Evolutionary conservation across 1,284 basidiomycete genomes (phyloP).

Genomic region (Rhodofomes roseus): DNA sequence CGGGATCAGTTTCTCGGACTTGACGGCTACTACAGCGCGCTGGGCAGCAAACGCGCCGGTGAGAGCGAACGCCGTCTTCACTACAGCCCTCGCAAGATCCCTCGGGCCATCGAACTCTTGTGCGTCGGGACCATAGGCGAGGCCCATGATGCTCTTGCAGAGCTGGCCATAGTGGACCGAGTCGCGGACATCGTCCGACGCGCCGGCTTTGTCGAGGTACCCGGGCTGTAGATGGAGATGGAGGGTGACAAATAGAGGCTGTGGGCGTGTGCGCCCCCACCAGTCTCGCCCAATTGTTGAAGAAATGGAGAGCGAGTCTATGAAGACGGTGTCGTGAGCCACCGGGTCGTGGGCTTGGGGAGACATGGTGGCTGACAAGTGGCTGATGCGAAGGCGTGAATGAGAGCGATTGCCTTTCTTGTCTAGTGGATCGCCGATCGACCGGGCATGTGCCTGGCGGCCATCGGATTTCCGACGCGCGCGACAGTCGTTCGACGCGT

Average conservation of each 20-base stretch:
- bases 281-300: slow-evolving; percentile 42
- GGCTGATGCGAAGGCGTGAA: too few relatives aligned
- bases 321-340: slow-evolving; percentile 35
- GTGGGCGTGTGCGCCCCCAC: slow-evolving; percentile 41
- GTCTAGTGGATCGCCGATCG: not conserved
- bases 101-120: slow-evolving; percentile 21
- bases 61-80: slow-evolving; percentile 31
- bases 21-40: slow-evolving; percentile 3
- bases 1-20: slow-evolving; percentile 26
- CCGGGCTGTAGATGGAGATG: slow-evolving; percentile 36
- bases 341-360: not conserved
- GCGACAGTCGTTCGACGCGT: too few relatives aligned
- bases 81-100: slow-evolving; percentile 32
- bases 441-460: not conserved
- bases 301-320: slow-evolving; percentile 36
- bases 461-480: too few relatives aligned
- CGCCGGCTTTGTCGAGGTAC: slow-evolving; percentile 35
- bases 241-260: slow-evolving; percentile 37
- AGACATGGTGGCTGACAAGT: not conserved
- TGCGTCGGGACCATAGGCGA: slow-evolving; percentile 20
- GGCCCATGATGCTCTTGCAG: slow-evolving; percentile 34
- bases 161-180: slow-evolving; percentile 50
- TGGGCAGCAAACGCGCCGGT: slow-evolving; percentile 24
- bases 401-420: not conserved
- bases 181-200: slow-evolving; percentile 42